Evolutionary conservation across 2,329 filamentous ascomycete species (phyloP), one percentile per base, ranked within the genome.

Genomic region (Colletotrichum filicis): DNA sequence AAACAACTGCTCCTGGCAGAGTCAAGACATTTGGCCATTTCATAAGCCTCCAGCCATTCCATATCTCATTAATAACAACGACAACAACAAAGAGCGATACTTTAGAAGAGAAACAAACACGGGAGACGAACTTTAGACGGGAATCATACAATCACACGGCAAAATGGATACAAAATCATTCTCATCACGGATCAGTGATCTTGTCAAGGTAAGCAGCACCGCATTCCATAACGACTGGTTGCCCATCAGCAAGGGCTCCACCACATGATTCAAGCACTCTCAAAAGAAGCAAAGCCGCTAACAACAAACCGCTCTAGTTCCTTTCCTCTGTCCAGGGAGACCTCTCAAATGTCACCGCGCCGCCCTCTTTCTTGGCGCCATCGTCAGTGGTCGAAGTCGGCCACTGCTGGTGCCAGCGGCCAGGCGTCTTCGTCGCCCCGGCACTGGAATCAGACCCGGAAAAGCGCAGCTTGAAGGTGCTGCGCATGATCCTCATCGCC

Each of bases 351-450:
- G 82, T 88, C 57, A 88, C 87, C 0, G 87, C 86, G 1, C 87
- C 87, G 0, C 86, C 86, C 2, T 86, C 84, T 63, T 85, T 88
- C 75, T 82, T 89, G 12, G 84, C 85, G 0, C 81, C 84, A 0
- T 86, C 82, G 26, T 87, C 87, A 14, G 87, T 88, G 5, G 85
- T 87, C 60, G 87, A 89, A 76, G 85, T 86, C 42, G 86, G 86
- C 68, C 84, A 84, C 73, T 87, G 85, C 76, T 89, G 87, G 86
- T 83, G 83, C 46, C 82, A 88, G 71, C 83, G 85, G 19, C 87
- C 87, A 0, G 76, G 78, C 52, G 81, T 88, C 32, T 88, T 88
- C 66, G 82, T 84, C 1, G 86, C 86, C 0, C 85, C 87, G 0
- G 85, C 86, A 0, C 81, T 83, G 14, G 86, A 88, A 69, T 66